Base-by-base conservation (phyloP, 345 rosid genomes). In the Linum trigynum region DNA sequence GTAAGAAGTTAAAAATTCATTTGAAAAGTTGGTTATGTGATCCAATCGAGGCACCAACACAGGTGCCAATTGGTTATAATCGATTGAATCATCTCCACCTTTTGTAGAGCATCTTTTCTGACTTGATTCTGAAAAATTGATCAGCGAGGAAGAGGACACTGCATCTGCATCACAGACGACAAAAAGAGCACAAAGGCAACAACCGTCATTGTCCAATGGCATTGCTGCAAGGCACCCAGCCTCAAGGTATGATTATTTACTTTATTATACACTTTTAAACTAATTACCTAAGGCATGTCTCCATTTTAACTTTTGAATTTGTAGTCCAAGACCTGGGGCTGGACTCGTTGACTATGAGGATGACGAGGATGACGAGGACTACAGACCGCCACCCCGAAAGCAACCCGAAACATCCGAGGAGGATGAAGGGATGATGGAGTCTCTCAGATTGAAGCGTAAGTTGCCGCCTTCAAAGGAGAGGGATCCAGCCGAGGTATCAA, bases 271-370 rank as follows among this genome's bases (percentile, higher is more conserved):
- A 9, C 53, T 15, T 48, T 45, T 48, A 48, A 48, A 48, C 12
- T 48, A 15, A 10, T 9, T 48, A 14, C 53, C 53, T 9, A 48
- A 48, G 53, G 53, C 9, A 7, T 4, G 17, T 56, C 16, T 36
- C 1, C 51, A 15, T 60, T 57, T 5, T 58, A n/a, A 5, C 8
- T 35, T 48, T 45, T 69, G 39, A 32, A 57, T 60, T 60, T 69
- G 4, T 68, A 84, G 90, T 70, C 85, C 84, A 63, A 84, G 91
- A 76, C 75, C 90, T 51, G 87, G 89, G 35, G 53, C 14, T 48
- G 96, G 95, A 35, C 81, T 95, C 75, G 99, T 95, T 69, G 99
- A 95, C 76, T 95, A 95, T 57, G 99, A 89, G 7, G 96, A 91
- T n/a, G 99, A 94, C 39, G 96, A 90, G 43, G 99, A 91, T 55